Conservation (phyloP, 2,329 filamentous ascomycete species). For the Penicillium verrucosum region DNA sequence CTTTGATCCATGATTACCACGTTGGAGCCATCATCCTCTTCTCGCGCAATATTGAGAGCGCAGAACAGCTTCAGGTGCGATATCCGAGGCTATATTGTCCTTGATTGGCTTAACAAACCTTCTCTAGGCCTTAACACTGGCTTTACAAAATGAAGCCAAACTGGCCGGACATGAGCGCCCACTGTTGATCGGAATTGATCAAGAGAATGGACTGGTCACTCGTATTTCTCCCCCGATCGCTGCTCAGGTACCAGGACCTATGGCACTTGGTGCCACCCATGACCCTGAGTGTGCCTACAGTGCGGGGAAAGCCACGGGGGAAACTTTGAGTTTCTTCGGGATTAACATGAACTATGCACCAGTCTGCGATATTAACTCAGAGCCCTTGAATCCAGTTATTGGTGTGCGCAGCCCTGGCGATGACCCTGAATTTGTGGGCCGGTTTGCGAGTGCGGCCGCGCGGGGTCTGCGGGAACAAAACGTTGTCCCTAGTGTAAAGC, state of each 20-base stretch:
- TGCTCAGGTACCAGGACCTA: conserved; percentile 42
- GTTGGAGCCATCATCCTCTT: conserved; percentile 45
- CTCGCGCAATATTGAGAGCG: conserved; percentile 40
- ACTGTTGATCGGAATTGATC: conserved; percentile 46
- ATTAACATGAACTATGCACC: conserved; percentile 50
- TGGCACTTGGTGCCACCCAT: conserved; percentile 45
- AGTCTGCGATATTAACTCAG: conserved; percentile 45
- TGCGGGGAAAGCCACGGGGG: conserved; percentile 40
- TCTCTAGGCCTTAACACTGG: conserved; percentile 29
- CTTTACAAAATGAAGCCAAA: conserved; percentile 42
- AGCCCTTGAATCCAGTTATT: conserved; percentile 45
- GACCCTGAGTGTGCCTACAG: conserved; percentile 34
- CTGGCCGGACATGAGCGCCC: conserved; percentile 39
- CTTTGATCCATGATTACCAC: conserved; percentile 41
- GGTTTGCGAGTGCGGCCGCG: conserved; percentile 40
- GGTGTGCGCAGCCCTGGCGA: conserved; percentile 45
- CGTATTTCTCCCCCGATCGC: conserved; percentile 41
- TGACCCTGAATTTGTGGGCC: conserved; percentile 42
- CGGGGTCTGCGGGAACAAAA: conserved; percentile 39
- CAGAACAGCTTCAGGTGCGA: conserved; percentile 37
- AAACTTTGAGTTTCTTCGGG: conserved; percentile 39
- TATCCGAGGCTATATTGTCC: background rate
- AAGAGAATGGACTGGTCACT: conserved; percentile 47
- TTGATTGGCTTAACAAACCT: background rate
- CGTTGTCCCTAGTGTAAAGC: conserved; percentile 44